Base-by-base conservation (phyloP, 2,329 filamentous ascomycete genomes). In the Phaeosphaeriaceae sp. region DNA sequence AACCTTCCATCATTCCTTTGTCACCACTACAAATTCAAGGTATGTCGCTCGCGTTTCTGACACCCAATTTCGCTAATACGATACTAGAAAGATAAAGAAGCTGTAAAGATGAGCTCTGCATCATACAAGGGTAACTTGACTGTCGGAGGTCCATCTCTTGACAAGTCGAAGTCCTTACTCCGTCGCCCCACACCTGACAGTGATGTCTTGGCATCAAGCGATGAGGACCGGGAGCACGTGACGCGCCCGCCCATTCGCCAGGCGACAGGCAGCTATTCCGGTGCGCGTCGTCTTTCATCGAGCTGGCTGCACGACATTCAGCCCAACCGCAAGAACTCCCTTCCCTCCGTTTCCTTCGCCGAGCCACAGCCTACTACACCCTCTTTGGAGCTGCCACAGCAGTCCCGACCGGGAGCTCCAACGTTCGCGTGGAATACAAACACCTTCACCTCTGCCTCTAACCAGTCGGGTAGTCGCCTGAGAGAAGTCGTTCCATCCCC, bases 181-280 rank as follows among this genome's bases (percentile, higher is more conserved):
- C 88, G 93, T 68, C 90, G 91, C 53, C 93, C 92, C 7, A 97
- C 94, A 1, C 94, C 94, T 21, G 95, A 98, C 74, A 97, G 93
- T 3, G 94, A 98, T 75, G 94, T 92, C 51, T 82, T 98, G 58
- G 93, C 91, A 52, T 98, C 94, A 66, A 97, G 93, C 13, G 95
- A 98, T 76, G 95, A 98, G 76, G 95, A 99, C 77, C 85, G 83
- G 56, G 91, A 97, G 60, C 84, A 74, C 61, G 67, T 68, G 57
- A 19, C 17, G 13, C 67, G 69, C 21, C 53, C 66, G n/a, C 57
- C 66, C 9, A 54, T 66, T 49, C 68, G 68, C 33, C 62, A 67
- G 19, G 53, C 60, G n/a, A 58, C 67, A 24, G 62, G 61, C 10
- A 64, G 56, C 19, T 71, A 69, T 52, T 61, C 71, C n/a, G 63